Percentiles rank a stretch among this genome's conserved stretches.
Evolutionary conservation across 139 green algal genomes (phyloP).

Genomic region (Pedinophyceae sp.): DNA sequence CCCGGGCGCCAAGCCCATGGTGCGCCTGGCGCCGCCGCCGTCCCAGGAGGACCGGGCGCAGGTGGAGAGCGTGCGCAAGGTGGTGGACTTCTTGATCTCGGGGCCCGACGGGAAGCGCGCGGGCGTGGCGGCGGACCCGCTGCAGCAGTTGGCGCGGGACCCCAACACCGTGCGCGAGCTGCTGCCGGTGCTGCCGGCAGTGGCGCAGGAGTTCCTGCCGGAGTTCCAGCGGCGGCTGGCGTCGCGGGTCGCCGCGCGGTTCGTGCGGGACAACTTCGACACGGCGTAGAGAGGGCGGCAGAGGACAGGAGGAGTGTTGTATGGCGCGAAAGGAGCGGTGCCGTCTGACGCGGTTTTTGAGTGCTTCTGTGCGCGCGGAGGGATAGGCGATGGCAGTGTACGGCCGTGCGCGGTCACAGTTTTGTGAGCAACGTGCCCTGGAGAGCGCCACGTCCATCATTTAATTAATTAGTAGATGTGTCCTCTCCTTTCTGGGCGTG

Average conservation of each 20-base stretch:
- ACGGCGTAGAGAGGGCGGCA: too few relatives aligned
- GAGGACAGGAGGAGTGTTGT: too few relatives aligned
- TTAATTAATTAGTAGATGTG: too few relatives aligned
- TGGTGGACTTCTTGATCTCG: conserved; percentile 39
- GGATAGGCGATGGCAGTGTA: too few relatives aligned
- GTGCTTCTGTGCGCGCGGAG: too few relatives aligned
- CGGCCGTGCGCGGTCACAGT: too few relatives aligned
- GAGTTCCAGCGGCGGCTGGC: conserved; percentile 39
- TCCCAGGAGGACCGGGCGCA: conserved; percentile 35
- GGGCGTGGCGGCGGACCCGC: conserved; percentile 7
- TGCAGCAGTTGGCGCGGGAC: neutral
- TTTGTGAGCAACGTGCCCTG: too few relatives aligned
- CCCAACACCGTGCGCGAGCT: conserved; percentile 29
- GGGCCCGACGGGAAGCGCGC: too few relatives aligned
- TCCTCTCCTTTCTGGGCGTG: too few relatives aligned
- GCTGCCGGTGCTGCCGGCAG: conserved; percentile 54
- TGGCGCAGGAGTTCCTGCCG: conserved; percentile 66
- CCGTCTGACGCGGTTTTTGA: too few relatives aligned
- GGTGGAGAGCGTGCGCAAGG: conserved; percentile 57
- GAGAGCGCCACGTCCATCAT: too few relatives aligned
- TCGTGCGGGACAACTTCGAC: conserved; percentile 61
- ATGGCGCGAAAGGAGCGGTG: too few relatives aligned
- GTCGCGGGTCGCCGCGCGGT: conserved; percentile 45
- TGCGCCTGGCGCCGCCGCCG: neutral
- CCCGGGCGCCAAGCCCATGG: conserved; percentile 7